Conservation (phyloP, 2,329 filamentous ascomycete genomes). For the Anisogramma anomala region DNA sequence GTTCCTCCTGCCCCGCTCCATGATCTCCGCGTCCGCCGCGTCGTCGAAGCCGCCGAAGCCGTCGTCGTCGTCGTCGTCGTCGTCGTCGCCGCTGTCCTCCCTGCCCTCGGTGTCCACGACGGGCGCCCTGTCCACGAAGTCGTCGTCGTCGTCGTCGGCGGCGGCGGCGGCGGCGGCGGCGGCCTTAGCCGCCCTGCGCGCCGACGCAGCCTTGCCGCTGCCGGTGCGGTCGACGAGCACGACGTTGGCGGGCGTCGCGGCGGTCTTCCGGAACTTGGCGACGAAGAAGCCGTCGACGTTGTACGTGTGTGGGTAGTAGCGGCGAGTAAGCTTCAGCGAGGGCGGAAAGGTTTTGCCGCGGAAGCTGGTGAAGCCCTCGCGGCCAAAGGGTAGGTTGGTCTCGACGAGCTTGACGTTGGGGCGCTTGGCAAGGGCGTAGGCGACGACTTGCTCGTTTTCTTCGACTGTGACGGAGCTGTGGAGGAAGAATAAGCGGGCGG, state of each 20-base stretch:
- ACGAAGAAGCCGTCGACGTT: constrained; percentile 99
- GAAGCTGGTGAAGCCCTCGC: constrained; percentile 82
- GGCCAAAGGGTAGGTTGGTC: constrained; percentile 80
- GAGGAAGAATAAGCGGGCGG: constrained; percentile 14
- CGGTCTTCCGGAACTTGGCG: constrained; percentile 91
- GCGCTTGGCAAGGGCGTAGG: constrained; percentile 82
- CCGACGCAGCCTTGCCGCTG: constrained; percentile 16
- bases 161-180: too few relatives aligned
- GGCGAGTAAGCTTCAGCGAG: constrained; percentile 67
- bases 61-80: constrained; percentile 35
- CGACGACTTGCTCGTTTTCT: constrained; percentile 76
- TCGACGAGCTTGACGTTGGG: constrained; percentile 92
- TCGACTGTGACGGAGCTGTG: constrained; percentile 13
- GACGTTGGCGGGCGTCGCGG: constrained; percentile 55
- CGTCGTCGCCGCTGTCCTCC: constrained; percentile 31
- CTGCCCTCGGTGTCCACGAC: constrained; percentile 36
- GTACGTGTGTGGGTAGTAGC: constrained; percentile 84
- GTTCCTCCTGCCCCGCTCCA: constrained; percentile 61
- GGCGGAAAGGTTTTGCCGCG: constrained; percentile 86
- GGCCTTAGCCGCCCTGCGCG: constrained; percentile 2
- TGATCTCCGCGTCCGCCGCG: constrained; percentile 58
- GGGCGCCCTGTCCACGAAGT: constrained; percentile 57
- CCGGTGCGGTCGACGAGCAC: constrained; percentile 25
- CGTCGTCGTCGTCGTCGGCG: constrained; percentile 28
- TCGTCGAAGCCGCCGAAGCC: constrained; percentile 66